These are phyloP conservation scores for Aspergillus caelatus DNA, from an alignment of 2,329 filamentous ascomycete species.

Conservation along the genomic window DNA sequence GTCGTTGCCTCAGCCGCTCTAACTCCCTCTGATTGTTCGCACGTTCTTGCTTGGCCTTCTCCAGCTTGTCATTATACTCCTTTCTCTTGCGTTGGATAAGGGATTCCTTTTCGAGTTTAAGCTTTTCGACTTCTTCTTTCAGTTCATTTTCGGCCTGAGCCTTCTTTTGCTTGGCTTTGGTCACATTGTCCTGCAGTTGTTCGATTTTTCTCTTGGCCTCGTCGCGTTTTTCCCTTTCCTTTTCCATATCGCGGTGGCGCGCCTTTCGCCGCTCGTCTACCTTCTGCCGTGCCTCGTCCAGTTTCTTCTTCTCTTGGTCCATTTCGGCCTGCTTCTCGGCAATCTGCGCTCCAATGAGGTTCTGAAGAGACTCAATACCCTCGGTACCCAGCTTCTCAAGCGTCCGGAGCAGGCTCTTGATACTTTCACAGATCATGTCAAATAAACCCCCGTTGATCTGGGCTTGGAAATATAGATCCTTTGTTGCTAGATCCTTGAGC, in stretches of 20 bases:
- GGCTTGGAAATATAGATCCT: background rate
- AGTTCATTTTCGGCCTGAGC: background rate
- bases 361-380: background rate
- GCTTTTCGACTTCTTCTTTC: background rate
- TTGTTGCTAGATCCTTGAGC: background rate
- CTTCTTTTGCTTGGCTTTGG: background rate
- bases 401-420: background rate
- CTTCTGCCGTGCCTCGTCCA: background rate
- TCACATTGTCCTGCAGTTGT: background rate
- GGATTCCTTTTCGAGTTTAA: background rate
- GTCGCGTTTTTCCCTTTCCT: background rate
- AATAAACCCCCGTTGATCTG: background rate
- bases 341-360: background rate
- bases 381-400: background rate
- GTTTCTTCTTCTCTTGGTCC: background rate
- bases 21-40: background rate
- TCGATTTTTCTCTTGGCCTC: background rate
- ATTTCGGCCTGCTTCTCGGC: background rate
- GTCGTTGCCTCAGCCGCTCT: background rate
- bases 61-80: background rate
- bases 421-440: background rate
- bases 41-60: background rate
- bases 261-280: background rate
- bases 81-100: background rate
- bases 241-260: background rate